These are phyloP conservation scores for Trichomonascaceae sp. DNA, from an alignment of 1,139 yeast genomes.

Conservation along the genomic window DNA sequence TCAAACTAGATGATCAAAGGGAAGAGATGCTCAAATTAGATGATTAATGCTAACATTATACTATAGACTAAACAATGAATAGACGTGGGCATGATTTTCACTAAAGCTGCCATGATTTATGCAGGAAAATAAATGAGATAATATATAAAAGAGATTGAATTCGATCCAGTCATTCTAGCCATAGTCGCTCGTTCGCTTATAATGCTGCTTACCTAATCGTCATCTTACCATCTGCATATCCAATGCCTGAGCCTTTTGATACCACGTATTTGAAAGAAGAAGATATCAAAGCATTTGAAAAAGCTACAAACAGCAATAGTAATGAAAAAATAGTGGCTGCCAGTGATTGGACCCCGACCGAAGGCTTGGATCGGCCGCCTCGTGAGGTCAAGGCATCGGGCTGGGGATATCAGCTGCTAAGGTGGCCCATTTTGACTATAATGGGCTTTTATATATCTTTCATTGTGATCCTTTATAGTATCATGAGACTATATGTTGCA, in stretches of 20 bases:
- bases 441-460: conserved; percentile 50
- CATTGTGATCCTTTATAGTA: conserved; percentile 45
- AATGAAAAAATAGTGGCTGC: conserved; percentile 43
- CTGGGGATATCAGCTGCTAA: conserved; percentile 46
- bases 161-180: too few relatives aligned
- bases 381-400: conserved; percentile 29
- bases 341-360: conserved; percentile 60
- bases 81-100: neutral
- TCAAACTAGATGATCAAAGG: conserved; percentile 21
- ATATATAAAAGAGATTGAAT: neutral
- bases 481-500: conserved; percentile 57
- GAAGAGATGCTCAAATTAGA: conserved; percentile 3
- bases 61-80: neutral
- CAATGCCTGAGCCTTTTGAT: conserved; percentile 1
- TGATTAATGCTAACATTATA: neutral
- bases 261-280: conserved; percentile 3
- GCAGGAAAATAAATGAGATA: neutral
- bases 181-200: neutral
- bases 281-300: conserved; percentile 32
- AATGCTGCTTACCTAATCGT: neutral
- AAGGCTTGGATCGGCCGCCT: conserved; percentile 23
- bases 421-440: conserved; percentile 59
- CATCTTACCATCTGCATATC: neutral
- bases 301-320: conserved; percentile 25
- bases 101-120: neutral